Base-by-base conservation (phyloP, 805 yeast genomes). In the Cyberlindnera xishuangbannaensis region DNA sequence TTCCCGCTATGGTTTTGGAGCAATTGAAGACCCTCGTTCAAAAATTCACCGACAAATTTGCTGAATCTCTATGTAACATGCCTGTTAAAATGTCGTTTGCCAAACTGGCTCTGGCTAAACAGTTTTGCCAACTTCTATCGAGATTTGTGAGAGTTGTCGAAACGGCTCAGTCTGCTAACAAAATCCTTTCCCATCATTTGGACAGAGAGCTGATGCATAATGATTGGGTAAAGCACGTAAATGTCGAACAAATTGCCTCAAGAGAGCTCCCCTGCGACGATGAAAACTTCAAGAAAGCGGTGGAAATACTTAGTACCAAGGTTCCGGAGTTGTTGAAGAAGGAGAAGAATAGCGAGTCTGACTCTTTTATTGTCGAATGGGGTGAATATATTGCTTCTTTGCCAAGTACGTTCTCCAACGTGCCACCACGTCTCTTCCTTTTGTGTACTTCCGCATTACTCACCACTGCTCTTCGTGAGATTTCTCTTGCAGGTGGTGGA, bases 381-480 rank as follows among this genome's bases (percentile, higher is more conserved):
- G 65, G 68, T 3, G 45, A 47, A 15, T 69, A 51, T 44, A 61
- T 60, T 40, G 60, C 50, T 36, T 50, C 51, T 15, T 54, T 76
- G 12, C 77, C 80, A 6, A 53, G 54, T 4, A 55, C 61, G 27
- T 76, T 79, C 45, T 59, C 67, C 4, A 59, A 62, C n/a, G 58
- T 68, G 10, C 67, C 76, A 30, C 76, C 87, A 1, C 62, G 77
- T 35, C 52, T 76, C 31, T 74, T 78, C 44, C 46, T 77, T 15
- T 56, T 79, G 31, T 65, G 74, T 29, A 56, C 72, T 28, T 71
- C 72, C 30, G 68, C 76, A 9, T 48, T 78, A 8, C 59, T 77
- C 31, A 76, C 82, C 6, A 65, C 76, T 11, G 71, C 80, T 14
- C 57, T 78, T 25, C 61, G 85, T 40, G 85, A 79, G 45, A 66